Conservation (phyloP, 2,329 filamentous ascomycete species). For the Biscogniauxia sp. region DNA sequence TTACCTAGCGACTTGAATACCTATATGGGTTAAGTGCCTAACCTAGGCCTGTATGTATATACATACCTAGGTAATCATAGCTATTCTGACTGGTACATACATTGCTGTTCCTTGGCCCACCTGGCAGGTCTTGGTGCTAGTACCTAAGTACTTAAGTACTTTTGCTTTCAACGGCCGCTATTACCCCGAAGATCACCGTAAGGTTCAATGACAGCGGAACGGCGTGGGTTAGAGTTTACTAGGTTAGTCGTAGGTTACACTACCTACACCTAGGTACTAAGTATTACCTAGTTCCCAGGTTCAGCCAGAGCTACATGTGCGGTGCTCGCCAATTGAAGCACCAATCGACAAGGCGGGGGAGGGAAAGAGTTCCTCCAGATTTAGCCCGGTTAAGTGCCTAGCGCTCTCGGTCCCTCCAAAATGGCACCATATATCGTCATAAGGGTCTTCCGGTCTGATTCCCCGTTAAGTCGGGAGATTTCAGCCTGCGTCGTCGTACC, state of each 20-base stretch:
- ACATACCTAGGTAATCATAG: not conserved
- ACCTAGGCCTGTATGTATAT: not conserved
- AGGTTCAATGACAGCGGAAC: too few species aligned
- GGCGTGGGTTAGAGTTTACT: too few species aligned
- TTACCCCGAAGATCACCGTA: too few species aligned
- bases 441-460: not conserved
- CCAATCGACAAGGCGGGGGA: not conserved
- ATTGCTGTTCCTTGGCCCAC: too few species aligned
- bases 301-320: not conserved
- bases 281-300: not conserved
- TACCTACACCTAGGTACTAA: too few species aligned
- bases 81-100: not conserved
- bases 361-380: not conserved
- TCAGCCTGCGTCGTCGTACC: not conserved
- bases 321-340: too few species aligned
- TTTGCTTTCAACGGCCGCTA: too few species aligned
- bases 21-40: too few species aligned
- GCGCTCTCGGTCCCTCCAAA: not conserved
- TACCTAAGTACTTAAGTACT: too few species aligned
- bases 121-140: not conserved
- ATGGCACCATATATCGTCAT: slow-evolving; percentile 4
- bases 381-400: not conserved
- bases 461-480: not conserved
- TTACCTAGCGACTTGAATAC: not conserved
- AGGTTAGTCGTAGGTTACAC: too few species aligned